Evolutionary conservation across 1,284 basidiomycete species (phyloP).

Genomic region (Garcileccinum viscosum): DNA sequence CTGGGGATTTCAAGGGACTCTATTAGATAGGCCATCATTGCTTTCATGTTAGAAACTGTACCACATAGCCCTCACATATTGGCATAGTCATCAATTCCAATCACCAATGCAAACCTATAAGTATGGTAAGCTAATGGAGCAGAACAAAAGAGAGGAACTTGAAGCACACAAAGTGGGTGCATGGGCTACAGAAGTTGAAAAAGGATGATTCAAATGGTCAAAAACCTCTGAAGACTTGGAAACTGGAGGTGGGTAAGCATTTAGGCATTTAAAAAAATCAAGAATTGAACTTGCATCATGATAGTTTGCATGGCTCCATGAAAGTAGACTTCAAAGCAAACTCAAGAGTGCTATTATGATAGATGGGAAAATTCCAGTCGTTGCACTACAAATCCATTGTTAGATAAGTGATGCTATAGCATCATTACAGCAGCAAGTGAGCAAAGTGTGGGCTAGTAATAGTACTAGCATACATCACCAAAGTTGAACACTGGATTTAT

Average conservation of each 20-base stretch:
- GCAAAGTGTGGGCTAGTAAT: too few relatives aligned
- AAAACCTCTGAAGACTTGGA: background rate
- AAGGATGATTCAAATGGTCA: background rate
- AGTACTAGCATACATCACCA: too few relatives aligned
- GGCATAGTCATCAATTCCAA: constrained; percentile 66
- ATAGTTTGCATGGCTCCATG: too few relatives aligned
- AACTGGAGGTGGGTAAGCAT: background rate
- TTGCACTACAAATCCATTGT: too few relatives aligned
- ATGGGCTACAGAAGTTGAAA: background rate
- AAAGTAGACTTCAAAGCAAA: background rate
- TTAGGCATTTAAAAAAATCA: background rate
- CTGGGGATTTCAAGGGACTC: constrained; percentile 57
- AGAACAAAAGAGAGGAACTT: background rate
- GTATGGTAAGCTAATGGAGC: background rate
- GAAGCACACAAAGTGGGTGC: background rate
- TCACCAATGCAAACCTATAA: constrained; percentile 57
- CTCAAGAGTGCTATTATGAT: background rate
- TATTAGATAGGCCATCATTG: constrained; percentile 56
- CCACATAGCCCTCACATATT: constrained; percentile 59
- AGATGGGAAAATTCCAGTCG: background rate
- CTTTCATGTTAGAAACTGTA: constrained; percentile 61
- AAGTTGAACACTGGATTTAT: too few relatives aligned
- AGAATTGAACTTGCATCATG: background rate
- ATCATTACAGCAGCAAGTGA: too few relatives aligned
- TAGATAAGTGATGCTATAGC: too few relatives aligned